phyloP scores from a whole-genome alignment of 352 stramenopile species.

The Salisapilia sapeloensis region DNA sequence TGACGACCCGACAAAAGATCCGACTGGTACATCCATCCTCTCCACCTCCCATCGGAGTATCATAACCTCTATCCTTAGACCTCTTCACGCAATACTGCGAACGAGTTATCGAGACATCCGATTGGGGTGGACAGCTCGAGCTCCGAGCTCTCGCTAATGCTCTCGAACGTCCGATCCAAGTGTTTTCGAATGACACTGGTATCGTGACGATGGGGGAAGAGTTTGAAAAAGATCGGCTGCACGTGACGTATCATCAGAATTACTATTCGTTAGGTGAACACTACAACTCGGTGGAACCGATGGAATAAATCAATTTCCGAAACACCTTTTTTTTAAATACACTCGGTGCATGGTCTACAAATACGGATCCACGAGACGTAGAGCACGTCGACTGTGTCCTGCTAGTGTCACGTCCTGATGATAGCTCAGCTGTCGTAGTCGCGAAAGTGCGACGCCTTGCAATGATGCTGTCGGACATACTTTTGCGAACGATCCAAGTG shows the following conservation, averaged over 20 bases:
- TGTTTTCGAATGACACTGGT: slow-evolving; percentile 82
- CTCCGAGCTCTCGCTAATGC: slow-evolving; percentile 82
- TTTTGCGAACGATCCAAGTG: slow-evolving; percentile 27
- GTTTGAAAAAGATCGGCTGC: slow-evolving; percentile 60
- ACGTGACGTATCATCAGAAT: slow-evolving; percentile 91
- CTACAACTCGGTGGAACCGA: slow-evolving; percentile 90
- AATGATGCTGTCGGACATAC: slow-evolving; percentile 21
- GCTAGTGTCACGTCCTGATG: slow-evolving; percentile 50
- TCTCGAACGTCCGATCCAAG: slow-evolving; percentile 79
- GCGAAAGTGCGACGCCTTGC: too few relatives aligned
- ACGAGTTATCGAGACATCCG: slow-evolving; percentile 77
- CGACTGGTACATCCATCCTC: slow-evolving; percentile 7
- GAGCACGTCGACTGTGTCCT: slow-evolving; percentile 25
- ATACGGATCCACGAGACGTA: too few relatives aligned
- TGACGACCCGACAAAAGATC: slow-evolving; percentile 16
- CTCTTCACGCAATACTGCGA: slow-evolving; percentile 87
- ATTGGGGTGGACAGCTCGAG: slow-evolving; percentile 96
- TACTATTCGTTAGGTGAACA: slow-evolving; percentile 99
- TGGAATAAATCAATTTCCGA: slow-evolving; percentile 1
- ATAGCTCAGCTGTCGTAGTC: slow-evolving; percentile 9
- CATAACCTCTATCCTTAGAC: slow-evolving; percentile 7
- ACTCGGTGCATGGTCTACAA: not conserved
- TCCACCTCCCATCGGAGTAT: not conserved
- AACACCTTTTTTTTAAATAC: slow-evolving; percentile 12
- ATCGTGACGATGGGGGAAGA: slow-evolving; percentile 85